Evolutionary conservation across 257 asterid species (phyloP).

Genomic region (Haberlea rhodopensis): DNA sequence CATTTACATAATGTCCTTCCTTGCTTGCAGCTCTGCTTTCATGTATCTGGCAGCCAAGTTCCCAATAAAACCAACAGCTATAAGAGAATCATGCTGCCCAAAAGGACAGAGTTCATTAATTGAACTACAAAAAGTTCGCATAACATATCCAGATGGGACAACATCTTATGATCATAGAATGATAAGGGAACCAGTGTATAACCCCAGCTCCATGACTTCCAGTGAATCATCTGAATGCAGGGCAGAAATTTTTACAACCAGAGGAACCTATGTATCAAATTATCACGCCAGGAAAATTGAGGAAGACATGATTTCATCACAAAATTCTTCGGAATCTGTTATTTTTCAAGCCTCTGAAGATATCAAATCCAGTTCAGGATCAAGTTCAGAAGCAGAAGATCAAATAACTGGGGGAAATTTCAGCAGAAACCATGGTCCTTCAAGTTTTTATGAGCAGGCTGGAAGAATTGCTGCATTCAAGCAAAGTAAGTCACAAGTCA

Average conservation of each 20-base stretch:
- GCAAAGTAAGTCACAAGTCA: constrained; percentile 33
- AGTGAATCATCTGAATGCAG: constrained; percentile 33
- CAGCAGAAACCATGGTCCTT: constrained; percentile 30
- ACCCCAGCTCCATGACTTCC: constrained; percentile 44
- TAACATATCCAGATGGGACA: constrained; percentile 69
- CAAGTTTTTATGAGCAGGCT: constrained; percentile 31
- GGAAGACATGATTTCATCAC: constrained; percentile 74
- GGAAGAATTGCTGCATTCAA: constrained; percentile 37
- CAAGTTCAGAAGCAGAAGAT: constrained; percentile 72
- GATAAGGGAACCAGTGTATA: constrained; percentile 34
- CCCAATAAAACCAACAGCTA: constrained; percentile 44
- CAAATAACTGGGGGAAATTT: constrained; percentile 40
- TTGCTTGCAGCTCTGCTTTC: constrained; percentile 80
- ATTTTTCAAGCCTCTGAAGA: constrained; percentile 60
- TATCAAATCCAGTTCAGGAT: constrained; percentile 56
- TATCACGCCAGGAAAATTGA: constrained; percentile 37
- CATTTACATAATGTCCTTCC: constrained; percentile 21
- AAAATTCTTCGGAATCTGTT: constrained; percentile 69
- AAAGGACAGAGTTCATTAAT: constrained; percentile 32
- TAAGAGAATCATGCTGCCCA: constrained; percentile 24
- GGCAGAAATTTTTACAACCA: constrained; percentile 30
- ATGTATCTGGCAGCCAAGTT: constrained; percentile 89
- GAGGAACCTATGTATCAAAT: constrained; percentile 26
- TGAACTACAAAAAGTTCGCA: constrained; percentile 55
- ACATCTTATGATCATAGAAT: constrained; percentile 39